Base-by-base conservation (phyloP, 2,329 filamentous ascomycete species). In the Fusarium sp. region DNA sequence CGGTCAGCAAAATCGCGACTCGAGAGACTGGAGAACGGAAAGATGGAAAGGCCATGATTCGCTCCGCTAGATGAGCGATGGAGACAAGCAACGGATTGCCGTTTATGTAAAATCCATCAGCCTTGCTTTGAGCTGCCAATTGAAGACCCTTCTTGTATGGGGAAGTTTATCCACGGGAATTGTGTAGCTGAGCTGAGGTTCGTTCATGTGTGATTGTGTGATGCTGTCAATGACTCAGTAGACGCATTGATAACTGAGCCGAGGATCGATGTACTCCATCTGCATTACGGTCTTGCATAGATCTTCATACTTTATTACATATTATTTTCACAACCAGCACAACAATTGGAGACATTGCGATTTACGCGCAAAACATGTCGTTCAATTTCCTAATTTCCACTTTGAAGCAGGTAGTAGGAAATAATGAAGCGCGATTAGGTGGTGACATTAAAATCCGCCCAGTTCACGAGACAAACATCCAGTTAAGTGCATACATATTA, bases 1-100 rank as follows among this genome's bases (percentile, higher is more conserved):
- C 71, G 71, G 71, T 74, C 71, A 74, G 71, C 70, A 55, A 68
- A 71, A 73, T 62, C 65, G 44, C 66, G 66, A 71, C 69, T 71
- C 65, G 64, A 68, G 64, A 64, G 48, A 64, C 66, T 67, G 65
- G 66, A 69, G 61, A 67, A 53, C 42, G 56, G 43, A 36, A 42
- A 39, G 39, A 21, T 47, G 32, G 45, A 24, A 62, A 46, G 45
- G 57, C 36, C 42, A 39, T 52, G 47, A 56, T 48, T 20, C 43
- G 59, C 40, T 55, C 64, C 64, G 64, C 59, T 51, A 17, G 21
- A 42, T 46, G 47, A 44, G 21, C 21, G 36, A 62, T 53, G 32
- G 56, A 34, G 24, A 34, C 23, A 44, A 28, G 23, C 7, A 39
- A 30, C 56, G 60, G 58, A 49, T 63, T 63, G 9, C 60, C 60